Base-by-base conservation (phyloP, 768 basidiomycete species). In the Trametes coccinea region DNA sequence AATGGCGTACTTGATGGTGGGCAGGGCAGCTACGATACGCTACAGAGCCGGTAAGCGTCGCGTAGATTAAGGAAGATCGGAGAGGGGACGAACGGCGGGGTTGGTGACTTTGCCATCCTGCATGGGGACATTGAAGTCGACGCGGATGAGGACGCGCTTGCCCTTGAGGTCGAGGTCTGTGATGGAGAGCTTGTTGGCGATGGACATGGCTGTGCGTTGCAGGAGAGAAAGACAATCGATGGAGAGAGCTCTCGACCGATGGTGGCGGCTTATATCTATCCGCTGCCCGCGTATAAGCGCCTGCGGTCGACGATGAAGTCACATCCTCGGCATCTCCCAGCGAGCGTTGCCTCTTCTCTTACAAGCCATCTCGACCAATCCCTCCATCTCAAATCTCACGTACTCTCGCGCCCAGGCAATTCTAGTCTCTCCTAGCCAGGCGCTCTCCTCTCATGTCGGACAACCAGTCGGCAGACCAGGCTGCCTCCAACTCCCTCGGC, bases 1-100 rank as follows among this genome's bases (percentile, higher is more conserved):
- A 64, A 98, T 80, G 14, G 96, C 94, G 78, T 95, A 94, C 75
- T 90, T 85, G 72, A 99, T 92, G 47, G 96, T 98, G 31, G 96
- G 96, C 60, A 98, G 80, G 34, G 96, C 96, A 31, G 95, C 96
- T 51, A 95, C 90, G 78, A 99, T 96, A 75, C 96, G 92, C 96
- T 98, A 72, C 57, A 30, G 34, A 47, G 56, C 7, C 56, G 51
- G 54, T 45, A 40, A 61, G 56, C 7, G 57, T 62, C 58, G 53
- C 31, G 63, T 58, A 55, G 55, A 60, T 41, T 16, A 10, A 33
- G 59, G 29, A 47, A 43, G 53, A 61, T 69, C 52, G 50, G 43
- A 61, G 50, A 45, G 52, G 61, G 56, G 46, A 80, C 94, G 65
- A 73, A 97, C 96, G 58, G 95, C 95, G 66, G 93, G 89, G 79